Conservation (phyloP, 2,329 filamentous ascomycete genomes). For the Xylariaceae sp. region DNA sequence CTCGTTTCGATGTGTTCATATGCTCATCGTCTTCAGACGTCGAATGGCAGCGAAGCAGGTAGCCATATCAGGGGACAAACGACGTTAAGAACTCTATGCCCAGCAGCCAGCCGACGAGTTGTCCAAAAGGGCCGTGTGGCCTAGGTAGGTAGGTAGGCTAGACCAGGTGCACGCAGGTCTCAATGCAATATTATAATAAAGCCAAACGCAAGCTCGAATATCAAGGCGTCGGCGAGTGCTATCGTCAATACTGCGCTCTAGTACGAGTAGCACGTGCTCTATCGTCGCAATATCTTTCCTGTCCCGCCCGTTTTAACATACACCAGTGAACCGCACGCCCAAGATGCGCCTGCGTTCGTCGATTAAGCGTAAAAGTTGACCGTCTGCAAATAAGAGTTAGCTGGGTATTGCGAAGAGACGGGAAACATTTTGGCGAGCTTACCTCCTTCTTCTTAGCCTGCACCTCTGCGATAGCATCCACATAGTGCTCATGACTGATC, state of each 20-base stretch:
- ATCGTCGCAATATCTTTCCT: slow-evolving; percentile 24
- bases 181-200: neutral
- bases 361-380: slow-evolving; percentile 46
- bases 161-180: neutral
- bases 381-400: slow-evolving; percentile 40
- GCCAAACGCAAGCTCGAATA: neutral
- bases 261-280: slow-evolving; percentile 25
- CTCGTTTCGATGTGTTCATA: no score
- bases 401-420: neutral
- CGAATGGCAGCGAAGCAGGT: neutral
- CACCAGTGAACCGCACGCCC: neutral
- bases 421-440: slow-evolving; percentile 31
- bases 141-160: neutral
- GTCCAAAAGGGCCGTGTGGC: neutral
- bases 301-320: slow-evolving; percentile 9
- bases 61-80: neutral
- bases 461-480: slow-evolving; percentile 96
- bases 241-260: slow-evolving; percentile 19
- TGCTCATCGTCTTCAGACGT: neutral
- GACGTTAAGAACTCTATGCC: neutral
- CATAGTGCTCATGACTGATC: slow-evolving; percentile 97
- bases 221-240: neutral
- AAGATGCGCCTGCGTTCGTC: slow-evolving; percentile 1
- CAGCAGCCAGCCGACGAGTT: neutral
- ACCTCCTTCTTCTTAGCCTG: slow-evolving; percentile 92